Evolutionary conservation across 2,329 filamentous ascomycete genomes (phyloP), one percentile per base, ranked within the genome.

Genomic region (Teratosphaeria gauchensis): DNA sequence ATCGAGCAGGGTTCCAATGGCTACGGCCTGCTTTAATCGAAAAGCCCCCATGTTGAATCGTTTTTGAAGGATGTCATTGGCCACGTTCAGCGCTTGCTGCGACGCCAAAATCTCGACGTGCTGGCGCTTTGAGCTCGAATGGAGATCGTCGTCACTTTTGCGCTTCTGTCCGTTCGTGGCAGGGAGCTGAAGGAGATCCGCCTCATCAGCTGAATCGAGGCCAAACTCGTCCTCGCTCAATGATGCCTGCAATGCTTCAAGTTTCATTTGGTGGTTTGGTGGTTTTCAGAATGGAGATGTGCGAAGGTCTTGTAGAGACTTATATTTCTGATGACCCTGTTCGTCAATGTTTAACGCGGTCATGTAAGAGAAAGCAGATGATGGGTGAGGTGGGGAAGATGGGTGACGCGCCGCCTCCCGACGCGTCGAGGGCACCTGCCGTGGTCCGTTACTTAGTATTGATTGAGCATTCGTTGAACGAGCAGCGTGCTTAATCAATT

Each of bases 11-110:
- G 73, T 68, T 3, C 72, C 67, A 58, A 80, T 78, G 0, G 73
- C 78, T 11, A 71, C 67, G 58, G 77, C 75, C 58, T 80, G 78
- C 64, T 78, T 75, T 16, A 79, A 66, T 51, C 75, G 71, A 60
- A 80, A 81, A 0, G 63, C 63, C 5, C 70, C 52, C 11, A 79
- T 67, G 0, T 73, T 74, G 63, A 80, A 80, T 4, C 65, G 69
- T 33, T 74, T 65, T 57, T 66, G 71, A 2, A 80, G 68, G 0
- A 77, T 68, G 14, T 67, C 68, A n/a, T 70, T 66, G 7, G 70
- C 71, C 6, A 65, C 52, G 6, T 55, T 48, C 8, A 62, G 58
- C 4, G 61, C 60, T 6, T 38, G n/a, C 16, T 35, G 24, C 14
- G 60, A 61, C 3, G 57, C 42, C 9, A 12, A 30, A 51, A n/a